Evolutionary conservation across 108 stramenopile species (phyloP), one percentile per base, ranked within the genome.

Genomic region (Skeletonema marinoi): DNA sequence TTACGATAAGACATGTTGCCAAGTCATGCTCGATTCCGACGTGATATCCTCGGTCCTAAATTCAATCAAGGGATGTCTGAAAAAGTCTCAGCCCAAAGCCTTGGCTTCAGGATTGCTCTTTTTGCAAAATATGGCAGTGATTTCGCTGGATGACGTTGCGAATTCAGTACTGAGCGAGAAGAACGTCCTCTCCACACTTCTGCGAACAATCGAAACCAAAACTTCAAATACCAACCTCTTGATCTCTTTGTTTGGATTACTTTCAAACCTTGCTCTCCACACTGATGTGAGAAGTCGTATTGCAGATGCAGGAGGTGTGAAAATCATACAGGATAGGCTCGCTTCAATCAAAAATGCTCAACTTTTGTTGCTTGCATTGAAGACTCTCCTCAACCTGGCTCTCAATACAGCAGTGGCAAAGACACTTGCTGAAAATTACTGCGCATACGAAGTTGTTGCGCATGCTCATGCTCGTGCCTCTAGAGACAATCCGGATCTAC

Each of bases 81-180:
- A 60, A 3, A 67, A 74, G 61, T n/a, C 16, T n/a, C 14, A 46
- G n/a, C 31, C 60, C 16, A 41, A 65, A 39, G 38, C 64, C 4
- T 41, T 73, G 25, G 63, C 32, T 19, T 65, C 73, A 25, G 66
- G 42, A 4, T 68, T 61, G 33, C 46, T 60, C 2, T 80, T 70
- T 38, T 29, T 80, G 32, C 79, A 80, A 41, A 80, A 73, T 35
- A 74, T 80, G 68, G 74, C 74, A 35, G 73, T 58, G 5, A 66
- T 80, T 17, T 64, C 44, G 42, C 59, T 66, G 12, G 46, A 65
- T 14, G 65, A 33, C 11, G 38, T 73, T 12, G 61, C 68, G 32
- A 60, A 65, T 1, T 50, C 38, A 8, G 30, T 80, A 29, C 17
- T 79, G 25, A 60, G 21, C 36, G 35, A 59, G 21, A 48, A 73